Percentiles rank a stretch among this genome's conserved stretches.
Evolutionary conservation across 1,284 basidiomycete genomes (phyloP).

Genomic region (Ceratobasidium sp.): DNA sequence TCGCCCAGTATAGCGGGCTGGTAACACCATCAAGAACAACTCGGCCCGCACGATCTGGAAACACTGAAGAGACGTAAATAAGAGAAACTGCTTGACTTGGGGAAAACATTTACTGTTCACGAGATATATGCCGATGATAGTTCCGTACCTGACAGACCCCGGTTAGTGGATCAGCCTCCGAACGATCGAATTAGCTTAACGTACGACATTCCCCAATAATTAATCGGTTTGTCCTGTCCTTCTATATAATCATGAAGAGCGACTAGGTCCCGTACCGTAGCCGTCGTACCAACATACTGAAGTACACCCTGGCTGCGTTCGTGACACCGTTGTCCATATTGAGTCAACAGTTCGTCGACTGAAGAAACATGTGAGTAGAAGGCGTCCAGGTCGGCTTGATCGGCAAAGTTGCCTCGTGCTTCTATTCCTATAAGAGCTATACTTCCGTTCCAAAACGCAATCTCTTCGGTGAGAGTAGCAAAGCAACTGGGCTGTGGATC

Average conservation of each 20-base stretch:
- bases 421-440: conserved; percentile 36
- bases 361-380: conserved; percentile 40
- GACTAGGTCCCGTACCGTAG: conserved; percentile 44
- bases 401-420: conserved; percentile 42
- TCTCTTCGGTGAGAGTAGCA: neutral
- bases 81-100: neutral
- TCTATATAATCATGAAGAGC: conserved; percentile 43
- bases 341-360: conserved; percentile 4
- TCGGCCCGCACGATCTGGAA: conserved; percentile 41
- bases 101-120: conserved; percentile 36
- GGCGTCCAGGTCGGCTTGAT: conserved; percentile 37
- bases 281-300: conserved; percentile 43
- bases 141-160: conserved; percentile 44
- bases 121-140: conserved; percentile 44
- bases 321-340: conserved; percentile 31
- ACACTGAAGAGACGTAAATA: conserved; percentile 6
- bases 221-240: conserved; percentile 33
- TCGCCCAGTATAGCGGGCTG: conserved; percentile 25
- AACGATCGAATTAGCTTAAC: neutral
- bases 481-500: conserved; percentile 22
- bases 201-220: conserved; percentile 44
- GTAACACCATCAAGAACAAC: conserved; percentile 43
- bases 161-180: neutral
- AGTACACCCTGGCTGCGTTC: conserved; percentile 39
- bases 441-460: conserved; percentile 23